These are phyloP conservation scores for Trichosanthes truncata DNA, from an alignment of 306 rosid genomes.

Conservation along the genomic window DNA sequence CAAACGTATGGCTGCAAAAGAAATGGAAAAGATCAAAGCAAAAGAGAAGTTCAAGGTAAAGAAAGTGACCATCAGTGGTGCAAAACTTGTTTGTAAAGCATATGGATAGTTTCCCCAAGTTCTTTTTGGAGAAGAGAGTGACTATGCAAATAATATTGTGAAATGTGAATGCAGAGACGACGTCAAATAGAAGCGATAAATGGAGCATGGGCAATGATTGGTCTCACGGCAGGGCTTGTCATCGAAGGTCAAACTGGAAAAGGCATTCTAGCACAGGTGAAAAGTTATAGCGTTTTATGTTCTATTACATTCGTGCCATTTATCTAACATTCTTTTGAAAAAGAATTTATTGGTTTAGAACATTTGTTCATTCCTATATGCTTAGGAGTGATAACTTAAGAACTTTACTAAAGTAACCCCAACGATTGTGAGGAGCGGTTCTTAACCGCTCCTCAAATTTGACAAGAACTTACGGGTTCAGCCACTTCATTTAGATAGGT, in stretches of 20 bases:
- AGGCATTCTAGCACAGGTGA: slow-evolving; percentile 63
- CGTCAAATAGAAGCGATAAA: slow-evolving; percentile 86
- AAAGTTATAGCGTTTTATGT: background rate
- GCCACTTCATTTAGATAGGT: background rate
- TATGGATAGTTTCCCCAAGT: background rate
- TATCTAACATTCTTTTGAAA: too few species aligned
- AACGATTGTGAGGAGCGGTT: too few species aligned
- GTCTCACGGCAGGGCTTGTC: slow-evolving; percentile 76
- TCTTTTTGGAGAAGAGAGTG: background rate
- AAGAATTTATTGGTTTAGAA: too few species aligned
- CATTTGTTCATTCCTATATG: background rate
- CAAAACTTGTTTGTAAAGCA: background rate
- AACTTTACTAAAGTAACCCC: background rate
- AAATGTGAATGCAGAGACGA: slow-evolving; percentile 42
- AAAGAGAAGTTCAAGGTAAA: slow-evolving; percentile 70
- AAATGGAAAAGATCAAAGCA: slow-evolving; percentile 71
- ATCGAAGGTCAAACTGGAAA: slow-evolving; percentile 83
- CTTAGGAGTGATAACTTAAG: background rate
- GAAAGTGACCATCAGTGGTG: background rate
- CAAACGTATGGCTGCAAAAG: slow-evolving; percentile 77
- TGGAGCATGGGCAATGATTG: slow-evolving; percentile 98
- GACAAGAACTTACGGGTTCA: too few species aligned
- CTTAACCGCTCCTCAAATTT: background rate
- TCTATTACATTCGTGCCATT: background rate
- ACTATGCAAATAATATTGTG: background rate